phyloP scores from a whole-genome alignment of 352 stramenopile genomes.

The Globisporangium barbulae region DNA sequence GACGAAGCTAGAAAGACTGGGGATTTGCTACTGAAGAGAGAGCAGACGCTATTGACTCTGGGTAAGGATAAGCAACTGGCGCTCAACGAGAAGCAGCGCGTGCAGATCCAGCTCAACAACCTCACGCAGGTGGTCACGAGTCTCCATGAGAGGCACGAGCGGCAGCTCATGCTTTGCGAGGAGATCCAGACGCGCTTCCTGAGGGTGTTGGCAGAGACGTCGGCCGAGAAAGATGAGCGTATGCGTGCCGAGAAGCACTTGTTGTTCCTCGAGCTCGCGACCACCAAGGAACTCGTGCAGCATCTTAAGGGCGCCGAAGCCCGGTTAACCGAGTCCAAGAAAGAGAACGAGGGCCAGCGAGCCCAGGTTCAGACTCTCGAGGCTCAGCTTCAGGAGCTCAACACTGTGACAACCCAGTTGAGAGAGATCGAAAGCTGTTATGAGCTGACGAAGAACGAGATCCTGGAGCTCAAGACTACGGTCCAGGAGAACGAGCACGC shows the following conservation, averaged over 20 bases:
- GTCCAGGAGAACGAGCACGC: slow-evolving; percentile 8
- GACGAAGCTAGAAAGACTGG: slow-evolving; percentile 31
- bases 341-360: slow-evolving; percentile 13
- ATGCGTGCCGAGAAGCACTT: slow-evolving; percentile 42
- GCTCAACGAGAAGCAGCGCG: slow-evolving; percentile 32
- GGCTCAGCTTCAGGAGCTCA: background rate
- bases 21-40: slow-evolving; percentile 36
- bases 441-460: background rate
- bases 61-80: slow-evolving; percentile 33
- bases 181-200: slow-evolving; percentile 38
- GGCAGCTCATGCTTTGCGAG: slow-evolving; percentile 38
- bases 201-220: slow-evolving; percentile 27
- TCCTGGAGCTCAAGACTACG: slow-evolving; percentile 10
- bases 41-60: slow-evolving; percentile 30
- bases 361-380: background rate
- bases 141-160: slow-evolving; percentile 36
- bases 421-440: background rate
- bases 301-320: slow-evolving; percentile 40
- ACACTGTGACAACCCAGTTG: background rate
- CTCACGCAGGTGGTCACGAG: slow-evolving; percentile 22
- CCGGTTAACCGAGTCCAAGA: slow-evolving; percentile 18
- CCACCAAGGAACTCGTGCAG: slow-evolving; percentile 35
- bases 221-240: slow-evolving; percentile 43
- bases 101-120: slow-evolving; percentile 57
- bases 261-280: slow-evolving; percentile 39